Base-by-base conservation (phyloP, 23 red algal species). In the Gracilaria gracilis region DNA sequence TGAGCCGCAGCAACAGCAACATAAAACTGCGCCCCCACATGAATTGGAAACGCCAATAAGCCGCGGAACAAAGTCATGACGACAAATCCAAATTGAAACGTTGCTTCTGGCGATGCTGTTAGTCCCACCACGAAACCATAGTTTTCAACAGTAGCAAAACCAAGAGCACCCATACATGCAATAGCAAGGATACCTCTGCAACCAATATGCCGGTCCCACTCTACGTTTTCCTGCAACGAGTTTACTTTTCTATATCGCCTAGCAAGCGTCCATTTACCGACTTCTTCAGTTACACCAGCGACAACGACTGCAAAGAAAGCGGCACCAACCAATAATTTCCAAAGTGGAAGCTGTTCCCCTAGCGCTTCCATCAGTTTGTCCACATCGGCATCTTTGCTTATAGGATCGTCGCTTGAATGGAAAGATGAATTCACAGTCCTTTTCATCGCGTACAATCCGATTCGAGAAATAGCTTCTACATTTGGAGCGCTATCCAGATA, bases 121-220 rank as follows among this genome's bases (percentile, higher is more conserved):
- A 81, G 29, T 2, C 65, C 69, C 44, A 87, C 42, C 9, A 49
- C 82, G 35, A 62, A 96, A 5, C 74, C 42, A 7, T 80, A 50
- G 74, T 96, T 83, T 57, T 96, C 95, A 33, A 81, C 69, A 11
- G 75, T 84, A 0, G 95, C 95, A 24, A 96, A 87, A 23, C 95
- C 95, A 12, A 96, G 78, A 31, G 88, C 95, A 0, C 76, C 79
- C 62, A 83, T 83, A 19, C 79, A 84, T 20, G 88, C 78, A n/a
- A 67, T 53, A 5, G 87, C 67, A 24, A 96, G 40, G 38, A 96
- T 88, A 38, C 95, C 95, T 48, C 80, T 83, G 61, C 70, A 50
- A 44, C 50, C 33, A 31, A 82, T 73, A 36, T 33, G 35, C 46
- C 67, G 33, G 17, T 28, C 33, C 17, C 42, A 62, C 2, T 82